phyloP scores from a whole-genome alignment of 2,329 filamentous ascomycete species.

The Hypomyces perniciosus region DNA sequence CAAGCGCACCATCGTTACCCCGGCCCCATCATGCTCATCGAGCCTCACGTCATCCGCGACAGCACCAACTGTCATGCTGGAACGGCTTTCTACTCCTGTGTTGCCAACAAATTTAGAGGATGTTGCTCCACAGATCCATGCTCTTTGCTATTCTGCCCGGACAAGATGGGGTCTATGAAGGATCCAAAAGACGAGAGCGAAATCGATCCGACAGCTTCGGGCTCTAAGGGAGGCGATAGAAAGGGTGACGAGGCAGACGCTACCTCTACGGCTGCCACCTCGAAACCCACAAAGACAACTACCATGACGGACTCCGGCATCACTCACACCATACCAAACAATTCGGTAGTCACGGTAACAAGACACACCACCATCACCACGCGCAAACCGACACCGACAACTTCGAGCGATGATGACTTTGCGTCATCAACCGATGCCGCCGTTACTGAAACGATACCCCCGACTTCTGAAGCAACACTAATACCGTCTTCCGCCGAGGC shows the following conservation, averaged over 20 bases:
- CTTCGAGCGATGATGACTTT: slow-evolving; percentile 3
- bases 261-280: too few species aligned
- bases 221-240: not conserved
- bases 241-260: not conserved
- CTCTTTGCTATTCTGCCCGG: slow-evolving; percentile 25
- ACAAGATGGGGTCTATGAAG: not conserved
- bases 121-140: slow-evolving; percentile 45
- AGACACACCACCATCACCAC: slow-evolving; percentile 28
- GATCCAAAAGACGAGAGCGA: not conserved
- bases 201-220: not conserved
- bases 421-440: slow-evolving; percentile 8
- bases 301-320: slow-evolving; percentile 31
- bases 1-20: not conserved
- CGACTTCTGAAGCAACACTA: slow-evolving; percentile 11
- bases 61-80: slow-evolving; percentile 23
- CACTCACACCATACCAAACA: slow-evolving; percentile 32
- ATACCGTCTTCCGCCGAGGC: slow-evolving; percentile 13
- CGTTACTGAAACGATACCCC: not conserved
- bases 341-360: slow-evolving; percentile 29
- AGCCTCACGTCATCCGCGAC: not conserved
- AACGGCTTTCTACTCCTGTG: slow-evolving; percentile 33
- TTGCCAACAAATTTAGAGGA: slow-evolving; percentile 31
- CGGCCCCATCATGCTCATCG: not conserved
- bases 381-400: slow-evolving; percentile 18
- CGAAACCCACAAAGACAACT: slow-evolving; percentile 8